A percentile compares a stretch with the other conserved stretches of the same genome.
Evolutionary conservation across 2,329 filamentous ascomycete genomes (phyloP).

Genomic region (Diplocarpon mali): DNA sequence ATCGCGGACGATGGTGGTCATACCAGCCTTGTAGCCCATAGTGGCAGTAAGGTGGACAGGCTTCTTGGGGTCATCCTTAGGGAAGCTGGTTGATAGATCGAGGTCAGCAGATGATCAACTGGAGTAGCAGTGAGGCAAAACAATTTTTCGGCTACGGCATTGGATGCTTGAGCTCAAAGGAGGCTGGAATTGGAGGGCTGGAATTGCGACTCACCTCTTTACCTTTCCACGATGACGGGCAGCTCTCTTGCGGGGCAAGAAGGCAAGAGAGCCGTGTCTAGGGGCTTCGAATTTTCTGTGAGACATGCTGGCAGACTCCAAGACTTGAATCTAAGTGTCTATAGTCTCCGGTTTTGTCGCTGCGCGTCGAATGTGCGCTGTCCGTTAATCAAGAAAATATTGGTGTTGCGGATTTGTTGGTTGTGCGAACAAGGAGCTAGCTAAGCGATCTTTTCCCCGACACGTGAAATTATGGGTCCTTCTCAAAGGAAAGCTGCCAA

Average conservation of each 20-base stretch:
- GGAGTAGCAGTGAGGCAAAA: too few species aligned
- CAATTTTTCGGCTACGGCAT: too few species aligned
- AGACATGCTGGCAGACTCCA: conserved; percentile 3
- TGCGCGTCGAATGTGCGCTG: background rate
- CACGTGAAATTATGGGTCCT: too few species aligned
- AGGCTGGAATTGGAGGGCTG: too few species aligned
- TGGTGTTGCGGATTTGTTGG: background rate
- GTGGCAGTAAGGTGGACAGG: conserved; percentile 95
- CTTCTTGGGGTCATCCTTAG: conserved; percentile 99
- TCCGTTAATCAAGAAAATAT: background rate
- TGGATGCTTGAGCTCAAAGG: too few species aligned
- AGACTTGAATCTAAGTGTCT: conserved; percentile 4
- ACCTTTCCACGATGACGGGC: conserved; percentile 93
- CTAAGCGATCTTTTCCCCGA: too few species aligned
- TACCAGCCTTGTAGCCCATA: conserved; percentile 99
- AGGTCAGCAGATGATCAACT: conserved; percentile 9
- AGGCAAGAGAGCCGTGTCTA: conserved; percentile 88
- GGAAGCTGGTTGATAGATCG: conserved; percentile 51
- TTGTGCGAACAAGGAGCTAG: too few species aligned
- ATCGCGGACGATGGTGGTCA: conserved; percentile 95
- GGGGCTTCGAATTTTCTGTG: conserved; percentile 45
- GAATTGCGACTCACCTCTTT: conserved; percentile 68
- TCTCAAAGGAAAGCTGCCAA: too few species aligned
- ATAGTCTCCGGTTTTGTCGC: background rate
- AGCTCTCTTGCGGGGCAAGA: conserved; percentile 82